Base-by-base conservation (phyloP, 2,329 filamentous ascomycete genomes). In the Sordariomycetes sp. region DNA sequence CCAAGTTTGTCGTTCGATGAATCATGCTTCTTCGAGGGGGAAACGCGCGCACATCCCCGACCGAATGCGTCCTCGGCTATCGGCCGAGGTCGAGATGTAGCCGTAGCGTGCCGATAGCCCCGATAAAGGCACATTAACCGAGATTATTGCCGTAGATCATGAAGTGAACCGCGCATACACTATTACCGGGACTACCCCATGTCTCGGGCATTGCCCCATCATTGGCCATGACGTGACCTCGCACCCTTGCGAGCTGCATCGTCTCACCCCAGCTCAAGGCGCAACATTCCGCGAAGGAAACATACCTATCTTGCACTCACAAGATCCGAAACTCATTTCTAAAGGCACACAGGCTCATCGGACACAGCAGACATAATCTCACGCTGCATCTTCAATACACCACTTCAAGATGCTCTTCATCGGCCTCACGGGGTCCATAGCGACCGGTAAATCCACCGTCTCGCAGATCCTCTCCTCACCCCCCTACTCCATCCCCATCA, bases 381-480 rank as follows among this genome's bases (percentile, higher is more conserved):
- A 45, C n/a, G n/a, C 39, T 17, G n/a, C 8, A 45, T n/a, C 2
- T 17, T 8, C 3, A 8, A n/a, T 13, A 17, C 39, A 7, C 6
- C 39, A n/a, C n/a, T 17, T n/a, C 17, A 52, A 39, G 45, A 97
- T 97, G 94, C 82, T 97, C 54, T 84, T 99, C 66, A 90, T 99
- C 65, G 94, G 94, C 58, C 83, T 99, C 28, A 99, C 94, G 10
- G 94, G 94, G 68, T 96, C 91, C 60, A 97, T 99, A 68, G 94
- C 94, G 60, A 99, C 94, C 6, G 94, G 94, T 69, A 99, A 99
- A 80, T 96, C 92, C 52, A 99, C 92, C 62, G 90, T 96, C 57
- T 96, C 94, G 32, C 77, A 80, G 45, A 80, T 96, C 64, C 87
- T 99, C 65, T 83, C 87, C 55, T 78, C 82, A 4, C 76, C 88